Base-by-base conservation (phyloP, 768 basidiomycete genomes). In the Termitomyces sp. region DNA sequence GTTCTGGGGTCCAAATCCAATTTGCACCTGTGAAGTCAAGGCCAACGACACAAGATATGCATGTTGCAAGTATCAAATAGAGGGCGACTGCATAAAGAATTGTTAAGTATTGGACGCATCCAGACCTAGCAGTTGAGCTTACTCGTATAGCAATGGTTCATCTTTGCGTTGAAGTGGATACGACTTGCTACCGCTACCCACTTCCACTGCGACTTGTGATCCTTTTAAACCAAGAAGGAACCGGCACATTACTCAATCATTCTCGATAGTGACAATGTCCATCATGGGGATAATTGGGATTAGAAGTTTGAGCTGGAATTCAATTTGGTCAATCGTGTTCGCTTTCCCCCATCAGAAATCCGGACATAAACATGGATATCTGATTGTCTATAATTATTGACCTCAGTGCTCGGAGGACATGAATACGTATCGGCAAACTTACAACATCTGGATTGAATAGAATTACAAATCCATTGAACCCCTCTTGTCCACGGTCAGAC, bases 1-100 rank as follows among this genome's bases (percentile, higher is more conserved):
- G 46, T 13, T 63, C 68, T 52, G 58, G 57, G 2, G 62, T 69
- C 73, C 72, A 74, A 51, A 74, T 72, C 71, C 71, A 74, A 18
- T 67, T 64, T 41, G 59, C 56, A 14, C 59, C 58, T 20, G 56
- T 52, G 22, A 63, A 63, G 28, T 60, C 51, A 7, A 56, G 59
- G 20, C 59, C 59, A 16, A 33, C 51, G 40, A 36, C 62, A 33
- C 54, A 48, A 9, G 56, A 60, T 1, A 55, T 48, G 47, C 56
- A 60, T 11, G 59, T 47, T 18, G 62, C 51, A 24, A 60, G 20
- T 18, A 58, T 20, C 7, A 58, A 9, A 43, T 32, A 62, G 43
- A 62, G 35, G 33, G 51, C 0, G 22, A 41, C 60, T 58, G 24
- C 3, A 18, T 18, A 38, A 35, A 35, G 1, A 33, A 30, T 32